Evolutionary conservation across 805 yeast genomes (phyloP), one percentile per base, ranked within the genome.

Genomic region (Metschnikowia proteae): DNA sequence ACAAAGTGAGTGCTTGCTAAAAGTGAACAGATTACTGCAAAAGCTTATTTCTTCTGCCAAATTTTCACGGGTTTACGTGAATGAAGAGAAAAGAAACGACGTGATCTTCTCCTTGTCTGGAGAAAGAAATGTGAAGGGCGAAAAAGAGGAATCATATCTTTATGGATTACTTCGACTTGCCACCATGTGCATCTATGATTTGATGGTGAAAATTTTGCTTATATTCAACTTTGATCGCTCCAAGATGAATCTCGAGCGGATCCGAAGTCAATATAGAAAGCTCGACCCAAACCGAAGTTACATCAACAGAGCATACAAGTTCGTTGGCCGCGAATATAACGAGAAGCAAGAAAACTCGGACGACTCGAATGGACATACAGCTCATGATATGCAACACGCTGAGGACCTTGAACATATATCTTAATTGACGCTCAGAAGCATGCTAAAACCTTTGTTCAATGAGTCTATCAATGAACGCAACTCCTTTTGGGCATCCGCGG

Each of bases 231-330:
- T 73, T 52, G 74, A 73, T 53, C 57, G 75, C 41, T 59, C 70
- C 30, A 68, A 65, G 35, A 73, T 73, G 76, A 72, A 73, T 55
- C 58, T 71, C 45, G 75, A 71, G 47, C 51, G 78, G 45, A 73
- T 73, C 44, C 57, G 75, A 55, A 51, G 60, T 33, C 59, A 65
- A 22, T 73, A 76, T 70, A 61, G 53, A 13, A 66, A 68, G 51
- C 60, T 73, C 26, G 78, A 73, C 56, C 78, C 78, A 1, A 65
- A 68, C 49, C 53, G 75, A 43, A 55, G 62, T 36, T 64, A 68
- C 46, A 72, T 72, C 47, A 63, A 66, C 43, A 59, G 50, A 38
- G 73, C 72, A 8, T 71, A 73, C 52, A 56, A 59, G n/a, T 61
- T 63, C 42, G 59, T 73, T 7, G 60, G 62, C 34, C 54, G 59